Base-by-base conservation (phyloP, 1,139 yeast genomes). In the Pichia sp. region DNA sequence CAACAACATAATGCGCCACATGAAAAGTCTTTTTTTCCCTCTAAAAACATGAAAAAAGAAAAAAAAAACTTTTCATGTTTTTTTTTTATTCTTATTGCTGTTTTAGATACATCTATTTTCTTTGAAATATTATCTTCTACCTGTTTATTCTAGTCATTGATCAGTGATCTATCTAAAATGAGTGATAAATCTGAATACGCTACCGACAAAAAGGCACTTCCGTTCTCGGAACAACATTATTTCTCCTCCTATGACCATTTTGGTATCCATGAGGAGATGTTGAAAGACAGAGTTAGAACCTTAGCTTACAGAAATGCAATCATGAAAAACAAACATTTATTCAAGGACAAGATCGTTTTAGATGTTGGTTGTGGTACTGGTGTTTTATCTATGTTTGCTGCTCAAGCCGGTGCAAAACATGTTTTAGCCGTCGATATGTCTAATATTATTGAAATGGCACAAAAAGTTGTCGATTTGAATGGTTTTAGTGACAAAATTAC, bases 291-390 rank as follows among this genome's bases (percentile, higher is more conserved):
- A 46, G 86, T 88, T 37, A 81, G 99, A 65, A 94, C 99, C 7
- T 71, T 90, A 53, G 78, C 95, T 33, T 94, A 94, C 69, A 75
- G 97, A 60, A 84, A 85, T 51, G 96, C 97, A 47, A 92, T 94
- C 68, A 81, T 80, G 68, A 88, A 87, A 65, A 94, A 94, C 71
- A 84, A 85, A 62, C 84, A 83, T 58, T 69, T 87, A 51, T 92
- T 94, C 72, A 86, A 88, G 64, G 97, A 79, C 66, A 94, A 92
- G 71, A 70, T 88, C 50, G 99, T 94, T n/a, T 73, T 94, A 51
- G 99, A 94, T 68, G 98, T 94, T 51, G 98, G 98, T 40, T 92
- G 97, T 67, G 98, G 98, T 56, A 92, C 97, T 10, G 98, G 98
- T 55, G 87, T 92, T 57, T 71, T 92, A 55, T 88, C 97, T 28